Conservation (phyloP, 2,329 filamentous ascomycete genomes). For the Colletotrichum acutatum region DNA sequence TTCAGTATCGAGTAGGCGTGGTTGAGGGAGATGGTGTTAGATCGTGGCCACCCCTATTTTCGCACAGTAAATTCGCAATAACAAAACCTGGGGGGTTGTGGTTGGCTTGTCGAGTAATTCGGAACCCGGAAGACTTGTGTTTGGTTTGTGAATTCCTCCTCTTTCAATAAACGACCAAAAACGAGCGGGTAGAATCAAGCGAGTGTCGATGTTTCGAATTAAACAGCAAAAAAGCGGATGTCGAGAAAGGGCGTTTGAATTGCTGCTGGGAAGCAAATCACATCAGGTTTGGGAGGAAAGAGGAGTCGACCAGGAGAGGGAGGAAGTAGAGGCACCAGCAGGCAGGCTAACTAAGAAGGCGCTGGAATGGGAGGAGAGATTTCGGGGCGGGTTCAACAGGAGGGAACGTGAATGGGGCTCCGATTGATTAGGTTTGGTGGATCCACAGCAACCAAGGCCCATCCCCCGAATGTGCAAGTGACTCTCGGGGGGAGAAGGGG, state of each 20-base stretch:
- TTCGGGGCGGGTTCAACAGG: conserved; percentile 19
- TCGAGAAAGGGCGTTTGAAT: conserved; percentile 11
- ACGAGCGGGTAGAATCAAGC: conserved; percentile 30
- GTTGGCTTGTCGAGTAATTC: neutral
- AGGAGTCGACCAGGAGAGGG: conserved; percentile 1
- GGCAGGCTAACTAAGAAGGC: conserved; percentile 9
- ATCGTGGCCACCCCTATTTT: conserved; percentile 23
- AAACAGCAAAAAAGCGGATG: neutral
- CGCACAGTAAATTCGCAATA: conserved; percentile 18
- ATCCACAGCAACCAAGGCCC: conserved; percentile 31
- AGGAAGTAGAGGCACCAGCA: neutral
- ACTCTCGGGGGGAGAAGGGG: neutral
- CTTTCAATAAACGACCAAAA: conserved; percentile 14
- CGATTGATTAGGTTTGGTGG: conserved; percentile 33
- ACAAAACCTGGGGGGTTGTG: neutral
- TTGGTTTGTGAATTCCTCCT: conserved; percentile 12
- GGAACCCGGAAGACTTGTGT: neutral
- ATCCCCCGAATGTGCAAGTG: conserved; percentile 15
- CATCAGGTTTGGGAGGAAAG: conserved; percentile 2
- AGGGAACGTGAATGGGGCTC: conserved; percentile 30
- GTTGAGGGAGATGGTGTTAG: neutral
- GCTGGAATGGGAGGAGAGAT: conserved; percentile 27
- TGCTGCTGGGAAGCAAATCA: conserved; percentile 37
- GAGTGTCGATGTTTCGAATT: conserved; percentile 21
- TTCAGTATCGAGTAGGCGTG: neutral